These are phyloP conservation scores for Basidiobolus heterosporus DNA, from an alignment of 371 early-diverging fungal species.

Conservation along the genomic window DNA sequence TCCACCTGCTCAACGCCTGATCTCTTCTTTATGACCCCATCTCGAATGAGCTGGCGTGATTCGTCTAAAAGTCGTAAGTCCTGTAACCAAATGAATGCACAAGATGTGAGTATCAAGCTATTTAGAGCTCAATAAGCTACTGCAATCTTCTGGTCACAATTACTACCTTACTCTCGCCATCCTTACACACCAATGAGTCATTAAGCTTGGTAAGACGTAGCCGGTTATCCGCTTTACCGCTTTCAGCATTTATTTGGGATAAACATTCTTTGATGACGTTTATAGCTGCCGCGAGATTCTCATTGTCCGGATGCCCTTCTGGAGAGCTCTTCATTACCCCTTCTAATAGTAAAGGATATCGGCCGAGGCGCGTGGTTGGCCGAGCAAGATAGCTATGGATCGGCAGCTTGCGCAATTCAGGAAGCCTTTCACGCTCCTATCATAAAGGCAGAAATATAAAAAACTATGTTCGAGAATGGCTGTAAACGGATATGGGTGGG, in stretches of 20 bases:
- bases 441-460: too few relatives aligned
- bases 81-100: constrained; percentile 14
- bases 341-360: constrained; percentile 72
- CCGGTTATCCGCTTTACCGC: constrained; percentile 69
- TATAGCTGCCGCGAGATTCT: constrained; percentile 35
- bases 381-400: constrained; percentile 65
- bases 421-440: constrained; percentile 48
- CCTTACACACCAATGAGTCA: constrained; percentile 27
- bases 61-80: constrained; percentile 52
- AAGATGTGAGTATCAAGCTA: neutral
- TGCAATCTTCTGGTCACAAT: neutral
- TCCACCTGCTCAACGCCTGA: constrained; percentile 44
- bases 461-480: too few relatives aligned
- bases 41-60: constrained; percentile 51
- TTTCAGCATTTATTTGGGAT: constrained; percentile 18
- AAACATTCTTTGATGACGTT: too few relatives aligned
- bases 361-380: constrained; percentile 76
- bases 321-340: constrained; percentile 76
- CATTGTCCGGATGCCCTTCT: constrained; percentile 60
- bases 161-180: constrained; percentile 22
- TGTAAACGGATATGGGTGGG: too few relatives aligned
- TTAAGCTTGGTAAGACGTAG: constrained; percentile 42
- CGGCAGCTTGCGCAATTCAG: constrained; percentile 65
- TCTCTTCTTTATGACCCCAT: constrained; percentile 60
- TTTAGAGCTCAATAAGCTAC: neutral